Evolutionary conservation across 1,139 yeast species (phyloP).

Genomic region (Candida pseudoviswanathii): DNA sequence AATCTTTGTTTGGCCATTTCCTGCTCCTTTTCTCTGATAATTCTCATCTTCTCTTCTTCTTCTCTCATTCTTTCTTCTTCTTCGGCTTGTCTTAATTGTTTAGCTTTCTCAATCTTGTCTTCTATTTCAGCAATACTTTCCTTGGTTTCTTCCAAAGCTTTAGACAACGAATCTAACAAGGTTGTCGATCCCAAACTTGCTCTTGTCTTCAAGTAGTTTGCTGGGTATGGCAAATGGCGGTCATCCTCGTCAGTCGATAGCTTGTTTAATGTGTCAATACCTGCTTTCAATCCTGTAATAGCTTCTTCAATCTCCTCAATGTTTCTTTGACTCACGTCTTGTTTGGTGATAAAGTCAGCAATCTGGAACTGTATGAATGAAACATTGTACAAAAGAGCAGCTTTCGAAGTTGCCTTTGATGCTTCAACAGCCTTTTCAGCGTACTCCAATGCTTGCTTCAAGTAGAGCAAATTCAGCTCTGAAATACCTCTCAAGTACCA

Average conservation of each 20-base stretch:
- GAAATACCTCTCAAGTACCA: conserved; percentile 83
- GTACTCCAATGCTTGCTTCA: conserved; percentile 63
- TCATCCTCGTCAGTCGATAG: conserved; percentile 56
- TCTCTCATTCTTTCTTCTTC: conserved; percentile 40
- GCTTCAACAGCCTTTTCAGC: conserved; percentile 57
- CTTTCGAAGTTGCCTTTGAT: conserved; percentile 38
- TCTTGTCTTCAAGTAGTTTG: conserved; percentile 78
- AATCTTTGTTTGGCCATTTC: conserved; percentile 69
- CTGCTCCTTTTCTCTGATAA: conserved; percentile 47
- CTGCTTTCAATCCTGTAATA: conserved; percentile 59
- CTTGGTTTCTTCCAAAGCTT: conserved; percentile 71
- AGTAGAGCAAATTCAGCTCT: conserved; percentile 64
- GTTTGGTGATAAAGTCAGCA: conserved; percentile 77
- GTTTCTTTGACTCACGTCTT: conserved; percentile 61
- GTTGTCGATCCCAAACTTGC: conserved; percentile 83
- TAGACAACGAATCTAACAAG: conserved; percentile 67
- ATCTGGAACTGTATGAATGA: conserved; percentile 86
- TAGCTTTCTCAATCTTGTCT: conserved; percentile 72
- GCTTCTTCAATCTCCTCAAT: conserved; percentile 64
- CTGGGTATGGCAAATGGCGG: conserved; percentile 71
- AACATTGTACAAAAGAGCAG: conserved; percentile 67
- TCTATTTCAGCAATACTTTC: conserved; percentile 62
- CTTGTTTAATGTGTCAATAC: conserved; percentile 60
- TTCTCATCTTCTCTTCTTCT: conserved; percentile 38
- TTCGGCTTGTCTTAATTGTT: conserved; percentile 57